These are phyloP conservation scores for Xylariaceae sp. DNA, from an alignment of 2,329 filamentous ascomycete genomes.

Conservation along the genomic window DNA sequence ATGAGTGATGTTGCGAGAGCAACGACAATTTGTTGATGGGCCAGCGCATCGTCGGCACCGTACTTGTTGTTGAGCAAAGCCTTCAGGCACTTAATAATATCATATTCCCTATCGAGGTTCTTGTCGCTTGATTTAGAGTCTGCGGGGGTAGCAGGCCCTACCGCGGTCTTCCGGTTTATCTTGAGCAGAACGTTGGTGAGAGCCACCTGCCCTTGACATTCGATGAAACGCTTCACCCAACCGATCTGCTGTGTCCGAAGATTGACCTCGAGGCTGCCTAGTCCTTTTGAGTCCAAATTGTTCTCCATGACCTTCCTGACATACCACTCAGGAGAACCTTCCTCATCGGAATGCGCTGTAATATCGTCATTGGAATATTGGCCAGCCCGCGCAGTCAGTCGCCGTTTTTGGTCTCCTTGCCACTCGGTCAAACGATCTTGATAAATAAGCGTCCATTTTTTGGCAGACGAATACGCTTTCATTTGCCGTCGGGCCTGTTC, in stretches of 20 bases:
- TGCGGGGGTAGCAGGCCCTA: constrained; percentile 63
- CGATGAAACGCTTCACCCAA: constrained; percentile 95
- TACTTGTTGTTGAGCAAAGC: constrained; percentile 99
- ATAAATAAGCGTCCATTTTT: constrained; percentile 97
- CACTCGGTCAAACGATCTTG: constrained; percentile 91
- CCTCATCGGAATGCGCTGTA: constrained; percentile 79
- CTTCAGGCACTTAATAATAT: constrained; percentile 96
- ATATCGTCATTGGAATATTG: constrained; percentile 67
- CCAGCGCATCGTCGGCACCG: constrained; percentile 89
- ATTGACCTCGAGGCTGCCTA: constrained; percentile 91
- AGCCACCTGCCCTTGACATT: constrained; percentile 94
- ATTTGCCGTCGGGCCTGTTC: constrained; percentile 94
- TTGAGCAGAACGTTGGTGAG: constrained; percentile 90
- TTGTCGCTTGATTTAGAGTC: constrained; percentile 61
- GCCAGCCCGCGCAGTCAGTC: constrained; percentile 67
- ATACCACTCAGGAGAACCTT: constrained; percentile 97
- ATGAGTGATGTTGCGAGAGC: constrained; percentile 82
- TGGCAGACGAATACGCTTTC: constrained; percentile 87
- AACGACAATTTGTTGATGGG: constrained; percentile 84
- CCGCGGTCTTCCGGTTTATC: constrained; percentile 81
- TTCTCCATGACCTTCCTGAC: constrained; percentile 97
- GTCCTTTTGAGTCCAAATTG: constrained; percentile 82
- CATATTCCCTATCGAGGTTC: constrained; percentile 87
- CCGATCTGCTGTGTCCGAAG: constrained; percentile 93
- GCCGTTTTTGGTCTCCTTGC: constrained; percentile 89